These are phyloP conservation scores for Aspergillus ruber DNA, from an alignment of 2,329 filamentous ascomycete genomes.

Conservation along the genomic window DNA sequence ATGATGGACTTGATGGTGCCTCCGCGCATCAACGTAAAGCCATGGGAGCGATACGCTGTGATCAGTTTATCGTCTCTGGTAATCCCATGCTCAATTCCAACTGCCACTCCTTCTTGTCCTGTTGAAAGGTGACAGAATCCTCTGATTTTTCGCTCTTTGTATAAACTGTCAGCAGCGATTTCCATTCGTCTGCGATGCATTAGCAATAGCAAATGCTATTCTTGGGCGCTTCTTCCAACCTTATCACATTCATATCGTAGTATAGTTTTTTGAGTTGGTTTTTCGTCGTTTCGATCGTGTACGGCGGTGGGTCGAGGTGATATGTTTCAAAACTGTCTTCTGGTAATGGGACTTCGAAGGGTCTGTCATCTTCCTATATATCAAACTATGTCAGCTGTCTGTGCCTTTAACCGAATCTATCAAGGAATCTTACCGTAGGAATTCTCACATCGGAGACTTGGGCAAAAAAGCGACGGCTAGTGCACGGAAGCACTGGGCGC, in stretches of 20 bases:
- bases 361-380: slow-evolving; percentile 73
- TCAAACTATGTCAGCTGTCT: not conserved
- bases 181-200: slow-evolving; percentile 72
- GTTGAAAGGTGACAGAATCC: slow-evolving; percentile 98
- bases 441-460: slow-evolving; percentile 10
- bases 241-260: slow-evolving; percentile 84
- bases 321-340: slow-evolving; percentile 98
- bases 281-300: slow-evolving; percentile 85
- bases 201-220: not conserved
- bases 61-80: slow-evolving; percentile 85
- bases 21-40: slow-evolving; percentile 91
- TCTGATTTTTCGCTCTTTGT: slow-evolving; percentile 99
- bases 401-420: not conserved
- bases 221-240: slow-evolving; percentile 48
- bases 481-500: slow-evolving; percentile 1
- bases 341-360: slow-evolving; percentile 78
- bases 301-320: slow-evolving; percentile 86
- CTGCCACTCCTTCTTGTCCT: slow-evolving; percentile 90
- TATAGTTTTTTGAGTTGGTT: slow-evolving; percentile 95
- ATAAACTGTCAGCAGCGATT: slow-evolving; percentile 90
- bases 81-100: slow-evolving; percentile 91
- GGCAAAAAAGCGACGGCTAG: slow-evolving; percentile 9
- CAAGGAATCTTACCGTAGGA: slow-evolving; percentile 7
- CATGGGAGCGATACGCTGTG: slow-evolving; percentile 95
- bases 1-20: slow-evolving; percentile 82